Percentiles rank a stretch among this genome's conserved stretches.
These are phyloP conservation scores for Holtermannia corniformis DNA, from an alignment of 768 basidiomycete genomes.

Conservation along the genomic window DNA sequence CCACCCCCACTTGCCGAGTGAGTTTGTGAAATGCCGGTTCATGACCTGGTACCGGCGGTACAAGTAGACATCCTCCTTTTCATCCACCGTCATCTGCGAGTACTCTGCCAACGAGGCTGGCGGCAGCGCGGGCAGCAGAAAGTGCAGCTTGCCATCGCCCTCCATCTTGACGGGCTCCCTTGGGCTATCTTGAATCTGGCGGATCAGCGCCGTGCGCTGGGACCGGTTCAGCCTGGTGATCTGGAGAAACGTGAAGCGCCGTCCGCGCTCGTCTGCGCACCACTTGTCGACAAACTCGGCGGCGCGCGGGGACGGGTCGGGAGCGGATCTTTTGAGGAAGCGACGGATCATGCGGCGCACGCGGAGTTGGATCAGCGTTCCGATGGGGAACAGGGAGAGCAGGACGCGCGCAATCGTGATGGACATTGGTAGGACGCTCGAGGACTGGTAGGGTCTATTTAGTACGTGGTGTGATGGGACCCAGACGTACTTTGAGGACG, in stretches of 20 bases:
- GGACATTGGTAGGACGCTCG: slow-evolving; percentile 23
- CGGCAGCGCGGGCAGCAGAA: slow-evolving; percentile 30
- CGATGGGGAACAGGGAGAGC: slow-evolving; percentile 35
- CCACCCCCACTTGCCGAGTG: slow-evolving; percentile 9
- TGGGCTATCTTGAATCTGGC: neutral
- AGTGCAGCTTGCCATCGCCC: slow-evolving; percentile 2
- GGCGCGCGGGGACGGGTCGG: slow-evolving; percentile 14
- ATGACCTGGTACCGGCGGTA: slow-evolving; percentile 23
- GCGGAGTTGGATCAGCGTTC: slow-evolving; percentile 16
- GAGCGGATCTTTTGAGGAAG: neutral
- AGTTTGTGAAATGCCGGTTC: slow-evolving; percentile 16
- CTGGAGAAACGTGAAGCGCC: slow-evolving; percentile 6
- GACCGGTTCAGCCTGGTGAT: neutral
- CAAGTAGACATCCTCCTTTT: slow-evolving; percentile 15
- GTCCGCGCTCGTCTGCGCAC: slow-evolving; percentile 27
- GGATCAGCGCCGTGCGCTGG: neutral
- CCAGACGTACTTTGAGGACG: slow-evolving; percentile 25
- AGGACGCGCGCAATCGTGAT: slow-evolving; percentile 32
- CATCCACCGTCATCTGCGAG: slow-evolving; percentile 10
- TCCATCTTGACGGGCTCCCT: neutral
- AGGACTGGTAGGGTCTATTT: slow-evolving; percentile 13
- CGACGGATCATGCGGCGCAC: neutral
- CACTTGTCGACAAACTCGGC: slow-evolving; percentile 34
- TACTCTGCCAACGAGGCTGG: slow-evolving; percentile 15
- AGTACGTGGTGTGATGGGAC: neutral